Percentiles rank a stretch among this genome's conserved stretches.
phyloP scores from a whole-genome alignment of 805 yeast genomes.

The Monosporozyma yasuniensis region DNA sequence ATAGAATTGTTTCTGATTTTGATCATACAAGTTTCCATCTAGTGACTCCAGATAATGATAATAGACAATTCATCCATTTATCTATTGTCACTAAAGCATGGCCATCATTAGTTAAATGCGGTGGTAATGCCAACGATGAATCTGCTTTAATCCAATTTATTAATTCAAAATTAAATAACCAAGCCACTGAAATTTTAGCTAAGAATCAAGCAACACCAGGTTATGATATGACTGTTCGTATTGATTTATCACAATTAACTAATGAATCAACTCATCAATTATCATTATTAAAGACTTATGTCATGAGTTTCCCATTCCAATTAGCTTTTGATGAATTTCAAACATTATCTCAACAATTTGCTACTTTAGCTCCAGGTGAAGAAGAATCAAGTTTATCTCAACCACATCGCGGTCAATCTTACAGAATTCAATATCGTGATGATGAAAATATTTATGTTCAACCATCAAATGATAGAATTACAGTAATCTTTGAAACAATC shows the following conservation, averaged over 20 bases:
- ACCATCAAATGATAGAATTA: constrained; percentile 92
- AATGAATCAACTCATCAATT: constrained; percentile 41
- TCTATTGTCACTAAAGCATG: constrained; percentile 29
- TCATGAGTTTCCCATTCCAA: constrained; percentile 89
- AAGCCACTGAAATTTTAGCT: not conserved
- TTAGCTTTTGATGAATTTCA: constrained; percentile 76
- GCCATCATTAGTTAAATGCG: constrained; percentile 17
- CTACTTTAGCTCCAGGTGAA: not conserved
- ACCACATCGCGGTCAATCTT: constrained; percentile 22
- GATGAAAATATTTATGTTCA: constrained; percentile 84
- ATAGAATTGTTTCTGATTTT: constrained; percentile 86
- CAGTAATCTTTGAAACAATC: constrained; percentile 88
- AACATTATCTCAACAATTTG: constrained; percentile 37
- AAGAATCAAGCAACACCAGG: not conserved
- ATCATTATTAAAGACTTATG: constrained; percentile 71
- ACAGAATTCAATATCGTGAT: constrained; percentile 71
- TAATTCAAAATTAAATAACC: not conserved
- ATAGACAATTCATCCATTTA: constrained; percentile 37
- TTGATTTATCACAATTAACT: not conserved
- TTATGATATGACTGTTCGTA: constrained; percentile 2
- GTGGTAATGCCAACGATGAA: constrained; percentile 7
- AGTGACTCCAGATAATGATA: constrained; percentile 54
- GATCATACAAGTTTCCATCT: constrained; percentile 93
- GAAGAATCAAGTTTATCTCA: not conserved
- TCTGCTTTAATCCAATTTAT: not conserved